Conservation (phyloP, 352 stramenopile genomes). For the Pythium pyrilobum region DNA sequence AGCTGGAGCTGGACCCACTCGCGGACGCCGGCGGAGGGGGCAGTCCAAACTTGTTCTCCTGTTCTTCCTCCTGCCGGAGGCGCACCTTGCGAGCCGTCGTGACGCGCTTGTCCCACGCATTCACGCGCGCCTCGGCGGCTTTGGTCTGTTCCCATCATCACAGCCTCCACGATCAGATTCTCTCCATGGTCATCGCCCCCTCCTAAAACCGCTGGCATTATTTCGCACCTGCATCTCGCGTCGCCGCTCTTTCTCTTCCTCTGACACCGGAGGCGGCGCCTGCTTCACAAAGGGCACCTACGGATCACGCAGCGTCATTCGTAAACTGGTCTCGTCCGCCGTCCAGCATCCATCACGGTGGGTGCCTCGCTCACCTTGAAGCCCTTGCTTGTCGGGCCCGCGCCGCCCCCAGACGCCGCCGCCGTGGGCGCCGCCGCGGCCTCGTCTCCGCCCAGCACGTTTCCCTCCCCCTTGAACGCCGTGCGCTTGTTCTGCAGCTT, state of each 20-base stretch:
- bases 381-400: not conserved
- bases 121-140: constrained; percentile 49
- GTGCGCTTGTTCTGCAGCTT: constrained; percentile 76
- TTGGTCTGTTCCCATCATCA: constrained; percentile 31
- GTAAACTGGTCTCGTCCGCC: too few species aligned
- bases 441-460: constrained; percentile 42
- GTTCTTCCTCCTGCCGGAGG: constrained; percentile 45
- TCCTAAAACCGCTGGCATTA: not conserved
- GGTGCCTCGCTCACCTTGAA: constrained; percentile 26
- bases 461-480: constrained; percentile 56
- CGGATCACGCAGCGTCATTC: not conserved
- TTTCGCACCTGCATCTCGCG: constrained; percentile 51
- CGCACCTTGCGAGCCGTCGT: constrained; percentile 43
- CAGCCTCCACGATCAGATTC: not conserved
- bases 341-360: not conserved
- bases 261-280: constrained; percentile 34
- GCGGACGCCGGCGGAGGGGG: constrained; percentile 13
- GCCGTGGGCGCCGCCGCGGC: constrained; percentile 6
- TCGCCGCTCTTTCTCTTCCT: constrained; percentile 50
- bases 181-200: too few species aligned
- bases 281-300: constrained; percentile 40
- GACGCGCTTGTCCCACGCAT: constrained; percentile 70
- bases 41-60: constrained; percentile 31
- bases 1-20: not conserved
- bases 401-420: not conserved